Evolutionary conservation across 768 basidiomycete genomes (phyloP).

Genomic region (Pleurotus tuoliensis): DNA sequence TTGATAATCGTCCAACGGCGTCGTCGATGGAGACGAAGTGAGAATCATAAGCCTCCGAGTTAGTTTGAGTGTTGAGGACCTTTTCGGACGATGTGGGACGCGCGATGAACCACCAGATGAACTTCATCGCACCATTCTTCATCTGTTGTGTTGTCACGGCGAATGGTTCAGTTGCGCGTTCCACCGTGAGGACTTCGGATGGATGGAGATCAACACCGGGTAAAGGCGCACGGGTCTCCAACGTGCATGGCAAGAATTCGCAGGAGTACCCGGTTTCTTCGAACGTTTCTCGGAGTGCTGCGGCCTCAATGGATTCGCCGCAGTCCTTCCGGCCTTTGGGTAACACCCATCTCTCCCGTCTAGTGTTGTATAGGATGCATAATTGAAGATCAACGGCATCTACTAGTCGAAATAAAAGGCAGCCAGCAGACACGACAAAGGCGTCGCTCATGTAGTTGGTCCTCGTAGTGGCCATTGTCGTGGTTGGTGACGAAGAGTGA

Average conservation of each 20-base stretch:
- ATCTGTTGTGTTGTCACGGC: constrained; percentile 19
- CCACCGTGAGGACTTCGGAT: constrained; percentile 14
- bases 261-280: constrained; percentile 66
- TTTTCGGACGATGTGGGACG: not conserved
- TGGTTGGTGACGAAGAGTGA: constrained; percentile 30
- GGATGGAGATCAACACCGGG: constrained; percentile 37
- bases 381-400: constrained; percentile 24
- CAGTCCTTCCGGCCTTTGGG: constrained; percentile 63
- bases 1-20: not conserved
- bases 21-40: not conserved
- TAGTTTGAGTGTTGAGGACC: not conserved
- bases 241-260: constrained; percentile 40
- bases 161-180: constrained; percentile 28
- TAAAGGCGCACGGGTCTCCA: constrained; percentile 53
- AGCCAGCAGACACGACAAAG: constrained; percentile 40
- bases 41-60: not conserved
- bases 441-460: not conserved
- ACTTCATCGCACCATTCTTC: not conserved
- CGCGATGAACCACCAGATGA: not conserved
- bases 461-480: constrained; percentile 13
- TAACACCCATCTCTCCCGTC: constrained; percentile 33
- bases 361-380: constrained; percentile 33
- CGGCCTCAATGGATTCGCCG: constrained; percentile 44
- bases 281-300: constrained; percentile 59
- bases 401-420: constrained; percentile 30